A percentile compares a stretch with the other conserved stretches of the same genome.
phyloP scores from a whole-genome alignment of 345 rosid genomes.

The Lenwebbia sp. region DNA sequence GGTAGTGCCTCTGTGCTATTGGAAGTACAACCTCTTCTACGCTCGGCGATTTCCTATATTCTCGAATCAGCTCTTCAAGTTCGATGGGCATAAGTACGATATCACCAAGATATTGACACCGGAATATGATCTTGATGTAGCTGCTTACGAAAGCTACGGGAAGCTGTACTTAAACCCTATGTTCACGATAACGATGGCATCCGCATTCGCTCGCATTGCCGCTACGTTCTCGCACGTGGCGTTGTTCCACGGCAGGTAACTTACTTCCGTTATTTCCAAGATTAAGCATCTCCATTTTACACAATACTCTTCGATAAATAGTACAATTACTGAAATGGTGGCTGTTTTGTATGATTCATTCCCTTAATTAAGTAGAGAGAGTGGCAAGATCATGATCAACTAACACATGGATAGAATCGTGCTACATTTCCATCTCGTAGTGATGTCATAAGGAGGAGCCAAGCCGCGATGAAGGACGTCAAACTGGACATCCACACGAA shows the following conservation, averaged over 20 bases:
- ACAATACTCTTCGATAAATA: neutral
- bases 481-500: constrained; percentile 72
- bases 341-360: neutral
- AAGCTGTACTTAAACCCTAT: constrained; percentile 93
- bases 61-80: constrained; percentile 67
- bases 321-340: neutral
- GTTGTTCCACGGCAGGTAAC: constrained; percentile 78
- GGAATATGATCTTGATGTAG: constrained; percentile 47
- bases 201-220: constrained; percentile 81
- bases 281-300: neutral
- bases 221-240: constrained; percentile 92
- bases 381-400: neutral
- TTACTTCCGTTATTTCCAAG: neutral
- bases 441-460: constrained; percentile 65
- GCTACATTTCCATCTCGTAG: constrained; percentile 14
- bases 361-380: neutral
- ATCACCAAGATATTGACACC: constrained; percentile 67
- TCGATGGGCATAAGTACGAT: constrained; percentile 56
- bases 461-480: constrained; percentile 49
- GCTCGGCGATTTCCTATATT: constrained; percentile 83
- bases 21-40: constrained; percentile 78
- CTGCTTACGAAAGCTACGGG: constrained; percentile 60
- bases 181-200: constrained; percentile 77
- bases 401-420: neutral
- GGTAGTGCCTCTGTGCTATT: constrained; percentile 73